Conservation (phyloP, 2,329 filamentous ascomycete genomes). For the Fusarium scirpi region DNA sequence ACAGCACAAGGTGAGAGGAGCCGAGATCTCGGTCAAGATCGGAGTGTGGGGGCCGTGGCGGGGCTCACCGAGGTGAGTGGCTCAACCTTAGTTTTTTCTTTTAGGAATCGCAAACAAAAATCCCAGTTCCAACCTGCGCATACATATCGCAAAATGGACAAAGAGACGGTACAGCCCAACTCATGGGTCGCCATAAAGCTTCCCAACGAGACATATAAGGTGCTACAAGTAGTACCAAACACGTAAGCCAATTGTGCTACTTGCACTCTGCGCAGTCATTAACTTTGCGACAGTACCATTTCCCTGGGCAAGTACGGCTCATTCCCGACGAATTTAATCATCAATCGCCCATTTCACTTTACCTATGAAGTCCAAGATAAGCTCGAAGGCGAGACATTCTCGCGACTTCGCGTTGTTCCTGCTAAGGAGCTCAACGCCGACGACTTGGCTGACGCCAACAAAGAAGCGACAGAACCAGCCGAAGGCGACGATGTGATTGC, state of each 20-base stretch:
- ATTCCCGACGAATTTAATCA: constrained; percentile 88
- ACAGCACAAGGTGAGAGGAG: constrained; percentile 1
- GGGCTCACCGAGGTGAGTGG: constrained; percentile 50
- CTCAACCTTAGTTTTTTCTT: constrained; percentile 45
- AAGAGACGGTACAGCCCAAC: constrained; percentile 61
- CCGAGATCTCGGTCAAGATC: constrained; percentile 31
- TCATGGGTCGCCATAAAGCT: constrained; percentile 71
- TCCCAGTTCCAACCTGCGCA: not conserved
- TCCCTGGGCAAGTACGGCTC: constrained; percentile 92
- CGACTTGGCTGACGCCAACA: constrained; percentile 65
- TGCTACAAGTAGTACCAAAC: constrained; percentile 70
- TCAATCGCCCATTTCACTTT: constrained; percentile 90
- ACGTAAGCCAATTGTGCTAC: constrained; percentile 59
- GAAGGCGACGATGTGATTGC: constrained; percentile 59
- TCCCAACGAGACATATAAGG: constrained; percentile 67
- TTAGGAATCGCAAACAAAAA: constrained; percentile 25
- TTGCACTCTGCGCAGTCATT: constrained; percentile 29
- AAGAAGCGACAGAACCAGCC: constrained; percentile 55
- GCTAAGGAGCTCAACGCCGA: constrained; percentile 87
- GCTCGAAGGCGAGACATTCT: constrained; percentile 71
- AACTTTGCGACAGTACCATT: constrained; percentile 72
- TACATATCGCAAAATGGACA: constrained; percentile 46
- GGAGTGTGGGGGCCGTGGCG: constrained; percentile 34
- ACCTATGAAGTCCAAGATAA: constrained; percentile 91
- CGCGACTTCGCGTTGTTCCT: constrained; percentile 80